These are phyloP conservation scores for Heterobasidion annosum DNA, from an alignment of 1,284 basidiomycete genomes.

Conservation along the genomic window DNA sequence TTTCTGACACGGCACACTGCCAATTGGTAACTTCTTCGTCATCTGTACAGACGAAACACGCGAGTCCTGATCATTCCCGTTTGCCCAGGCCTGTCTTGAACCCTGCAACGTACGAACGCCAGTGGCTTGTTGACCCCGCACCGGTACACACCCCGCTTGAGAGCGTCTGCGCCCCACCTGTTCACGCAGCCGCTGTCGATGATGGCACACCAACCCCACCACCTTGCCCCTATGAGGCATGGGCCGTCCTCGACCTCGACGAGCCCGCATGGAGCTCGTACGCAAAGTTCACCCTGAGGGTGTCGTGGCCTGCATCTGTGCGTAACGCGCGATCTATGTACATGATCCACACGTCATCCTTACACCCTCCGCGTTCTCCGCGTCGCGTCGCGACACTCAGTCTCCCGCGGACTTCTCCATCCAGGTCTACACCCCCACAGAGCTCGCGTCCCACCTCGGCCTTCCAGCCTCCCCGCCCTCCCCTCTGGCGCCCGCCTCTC, in stretches of 20 bases:
- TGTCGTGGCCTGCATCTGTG: conserved; percentile 63
- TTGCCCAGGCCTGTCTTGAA: conserved; percentile 22
- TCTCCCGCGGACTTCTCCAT: conserved; percentile 20
- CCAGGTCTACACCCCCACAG: conserved; percentile 13
- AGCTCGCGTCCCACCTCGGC: conserved; percentile 6
- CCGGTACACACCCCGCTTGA: conserved; percentile 26
- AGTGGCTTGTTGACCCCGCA: conserved; percentile 32
- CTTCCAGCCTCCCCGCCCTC: conserved; percentile 6
- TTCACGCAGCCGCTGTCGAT: not conserved
- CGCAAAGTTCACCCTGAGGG: conserved; percentile 45
- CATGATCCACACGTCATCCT: conserved; percentile 1
- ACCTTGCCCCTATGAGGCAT: conserved; percentile 42
- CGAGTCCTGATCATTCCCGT: not conserved
- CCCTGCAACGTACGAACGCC: conserved; percentile 18
- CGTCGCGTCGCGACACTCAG: conserved; percentile 10
- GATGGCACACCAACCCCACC: not conserved
- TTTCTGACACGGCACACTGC: conserved; percentile 15
- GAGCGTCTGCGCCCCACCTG: conserved; percentile 13
- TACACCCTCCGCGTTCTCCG: not conserved
- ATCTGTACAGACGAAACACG: not conserved
- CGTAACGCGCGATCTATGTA: conserved; percentile 17
- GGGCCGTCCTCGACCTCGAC: conserved; percentile 47
- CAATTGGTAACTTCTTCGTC: conserved; percentile 25
- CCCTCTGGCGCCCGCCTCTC: not conserved
- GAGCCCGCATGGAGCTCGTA: conserved; percentile 33